Conservation (phyloP, 2,329 filamentous ascomycete species). For the Ascochyta lentis region DNA sequence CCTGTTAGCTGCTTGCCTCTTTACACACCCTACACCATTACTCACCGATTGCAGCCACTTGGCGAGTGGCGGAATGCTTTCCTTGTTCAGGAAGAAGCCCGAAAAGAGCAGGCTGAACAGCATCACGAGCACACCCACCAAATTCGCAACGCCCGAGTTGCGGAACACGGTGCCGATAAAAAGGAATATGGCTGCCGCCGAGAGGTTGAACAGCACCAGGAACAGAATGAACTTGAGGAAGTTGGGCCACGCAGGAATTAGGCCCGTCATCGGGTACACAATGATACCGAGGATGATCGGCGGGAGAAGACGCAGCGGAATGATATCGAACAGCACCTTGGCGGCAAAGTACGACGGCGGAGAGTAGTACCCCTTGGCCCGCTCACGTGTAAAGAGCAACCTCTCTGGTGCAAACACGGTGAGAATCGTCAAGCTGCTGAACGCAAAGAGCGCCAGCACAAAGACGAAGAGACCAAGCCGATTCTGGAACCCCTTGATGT, state of each 20-base stretch:
- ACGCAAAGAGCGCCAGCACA: conserved; percentile 91
- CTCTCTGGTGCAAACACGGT: conserved; percentile 93
- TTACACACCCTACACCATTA: conserved; percentile 17
- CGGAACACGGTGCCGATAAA: conserved; percentile 97
- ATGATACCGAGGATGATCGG: conserved; percentile 95
- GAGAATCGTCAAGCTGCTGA: conserved; percentile 91
- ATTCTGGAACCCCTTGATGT: conserved; percentile 98
- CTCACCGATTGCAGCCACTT: conserved; percentile 85
- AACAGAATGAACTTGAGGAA: conserved; percentile 93
- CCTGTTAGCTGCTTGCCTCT: background rate
- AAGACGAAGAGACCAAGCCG: conserved; percentile 97
- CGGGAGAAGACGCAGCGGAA: conserved; percentile 91
- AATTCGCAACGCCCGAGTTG: conserved; percentile 87
- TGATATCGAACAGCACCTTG: conserved; percentile 98
- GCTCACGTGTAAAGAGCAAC: conserved; percentile 87
- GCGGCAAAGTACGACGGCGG: conserved; percentile 92
- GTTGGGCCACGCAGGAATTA: conserved; percentile 79
- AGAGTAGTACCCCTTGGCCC: conserved; percentile 95
- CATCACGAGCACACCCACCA: conserved; percentile 96
- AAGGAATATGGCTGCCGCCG: conserved; percentile 89
- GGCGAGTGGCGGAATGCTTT: conserved; percentile 84
- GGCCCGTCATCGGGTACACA: conserved; percentile 96
- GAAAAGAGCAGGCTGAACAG: conserved; percentile 95
- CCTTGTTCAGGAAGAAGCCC: conserved; percentile 90
- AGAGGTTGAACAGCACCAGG: conserved; percentile 93